These are phyloP conservation scores for Corylus heterophylla DNA, from an alignment of 306 rosid species.

Conservation along the genomic window DNA sequence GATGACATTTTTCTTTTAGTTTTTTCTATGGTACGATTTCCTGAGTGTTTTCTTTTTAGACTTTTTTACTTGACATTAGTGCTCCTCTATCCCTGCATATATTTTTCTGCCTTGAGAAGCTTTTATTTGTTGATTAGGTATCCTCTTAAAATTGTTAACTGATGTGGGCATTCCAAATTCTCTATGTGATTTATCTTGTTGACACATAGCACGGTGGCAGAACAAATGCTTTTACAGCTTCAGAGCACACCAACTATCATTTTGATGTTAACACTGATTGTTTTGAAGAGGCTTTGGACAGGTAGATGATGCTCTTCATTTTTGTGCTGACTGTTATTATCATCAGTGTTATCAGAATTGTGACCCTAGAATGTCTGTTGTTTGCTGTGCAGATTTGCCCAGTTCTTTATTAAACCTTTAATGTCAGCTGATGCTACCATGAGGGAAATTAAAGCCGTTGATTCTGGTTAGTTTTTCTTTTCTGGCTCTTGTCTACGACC, in stretches of 20 bases:
- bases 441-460: constrained; percentile 97
- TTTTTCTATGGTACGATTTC: background rate
- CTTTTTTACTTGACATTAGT: background rate
- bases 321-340: constrained; percentile 6
- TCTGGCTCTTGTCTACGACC: constrained; percentile 4
- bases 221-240: constrained; percentile 76
- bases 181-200: constrained; percentile 18
- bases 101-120: background rate
- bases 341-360: constrained; percentile 1
- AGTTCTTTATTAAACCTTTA: constrained; percentile 88
- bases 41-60: background rate
- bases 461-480: constrained; percentile 71
- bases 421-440: constrained; percentile 96
- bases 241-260: constrained; percentile 70
- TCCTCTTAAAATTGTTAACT: constrained; percentile 13
- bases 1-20: background rate
- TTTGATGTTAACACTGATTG: constrained; percentile 81
- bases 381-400: constrained; percentile 70
- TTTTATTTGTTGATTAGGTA: background rate
- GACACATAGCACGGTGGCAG: constrained; percentile 78
- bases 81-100: background rate
- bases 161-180: background rate
- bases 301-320: constrained; percentile 46
- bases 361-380: constrained; percentile 22
- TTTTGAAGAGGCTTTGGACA: constrained; percentile 94